Base-by-base conservation (phyloP, 2,329 filamentous ascomycete genomes). In the Colletotrichum limetticola region DNA sequence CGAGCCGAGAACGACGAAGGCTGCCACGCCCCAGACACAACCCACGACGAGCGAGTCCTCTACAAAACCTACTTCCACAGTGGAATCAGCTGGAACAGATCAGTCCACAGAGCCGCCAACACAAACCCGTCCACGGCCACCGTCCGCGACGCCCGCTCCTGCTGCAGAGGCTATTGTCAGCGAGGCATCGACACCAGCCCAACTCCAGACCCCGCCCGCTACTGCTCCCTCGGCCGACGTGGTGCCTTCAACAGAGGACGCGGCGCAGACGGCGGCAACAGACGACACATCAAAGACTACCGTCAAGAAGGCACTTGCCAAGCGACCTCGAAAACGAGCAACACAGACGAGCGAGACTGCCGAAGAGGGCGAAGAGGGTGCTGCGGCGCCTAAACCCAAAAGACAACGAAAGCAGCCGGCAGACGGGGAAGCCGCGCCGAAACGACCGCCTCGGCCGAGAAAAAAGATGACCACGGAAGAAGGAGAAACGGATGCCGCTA, bases 371-470 rank as follows among this genome's bases (percentile, higher is more conserved):
- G 75, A 46, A 14, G 66, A 60, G 8, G 16, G 55, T 22, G 24
- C 71, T 16, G 22, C 63, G 7, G 53, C 30, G 11, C 64, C 75
- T 3, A 75, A 75, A 19, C 64, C 73, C 12, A 75, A 75, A 37
- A 74, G 73, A 9, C 73, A 62, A 37, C 60, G 74, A 24, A 75
- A 74, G 24, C 74, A 59, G 55, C 32, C 70, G 53, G 14, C 76
- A 32, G 58, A 71, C 5, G 42, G 52, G 14, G 71, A 67, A 35
- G 35, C 56, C 46, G 30, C 56, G 26, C 61, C 66, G 59, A 68
- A 74, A 66, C 71, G 58, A 52, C 66, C 46, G 61, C 30, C 71
- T 37, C n/a, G 53, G 74, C n/a, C 76, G 75, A 65, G 78, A 26
- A 75, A 71, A 30, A 76, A 69, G 46, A 76, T 49, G 52, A 60